Percentiles rank a stretch among this genome's conserved stretches.
These are phyloP conservation scores for Boletus rubroflammeus DNA, from an alignment of 768 basidiomycete species.

Conservation along the genomic window DNA sequence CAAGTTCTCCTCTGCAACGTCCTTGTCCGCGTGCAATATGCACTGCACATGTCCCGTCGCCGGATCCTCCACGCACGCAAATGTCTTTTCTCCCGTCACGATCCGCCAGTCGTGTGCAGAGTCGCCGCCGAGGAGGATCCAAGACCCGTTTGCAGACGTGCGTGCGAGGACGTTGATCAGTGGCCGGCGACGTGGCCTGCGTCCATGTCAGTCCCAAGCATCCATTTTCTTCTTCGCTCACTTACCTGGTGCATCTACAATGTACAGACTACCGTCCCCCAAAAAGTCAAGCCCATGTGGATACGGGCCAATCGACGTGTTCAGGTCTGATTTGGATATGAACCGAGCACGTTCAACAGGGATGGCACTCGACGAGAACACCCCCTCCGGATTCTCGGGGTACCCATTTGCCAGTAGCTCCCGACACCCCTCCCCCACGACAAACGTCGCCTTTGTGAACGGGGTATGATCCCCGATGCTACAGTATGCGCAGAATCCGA, in stretches of 20 bases:
- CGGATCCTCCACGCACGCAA: conserved; percentile 29
- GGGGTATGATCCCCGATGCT: conserved; percentile 43
- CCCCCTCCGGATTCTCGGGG: conserved; percentile 37
- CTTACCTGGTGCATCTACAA: conserved; percentile 50
- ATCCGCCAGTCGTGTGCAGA: conserved; percentile 54
- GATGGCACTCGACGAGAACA: conserved; percentile 34
- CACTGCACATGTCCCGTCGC: conserved; percentile 34
- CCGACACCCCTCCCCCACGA: conserved; percentile 43
- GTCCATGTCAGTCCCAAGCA: neutral
- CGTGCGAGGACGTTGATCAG: conserved; percentile 51
- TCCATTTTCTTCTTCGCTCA: neutral
- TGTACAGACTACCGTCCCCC: conserved; percentile 55
- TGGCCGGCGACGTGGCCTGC: conserved; percentile 52
- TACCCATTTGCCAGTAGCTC: conserved; percentile 38
- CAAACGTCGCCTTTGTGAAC: conserved; percentile 45
- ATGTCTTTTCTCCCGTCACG: conserved; percentile 41
- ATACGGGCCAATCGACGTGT: conserved; percentile 45
- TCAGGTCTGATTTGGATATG: conserved; percentile 33
- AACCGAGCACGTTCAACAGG: conserved; percentile 39
- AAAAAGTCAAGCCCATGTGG: conserved; percentile 50
- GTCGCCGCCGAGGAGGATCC: conserved; percentile 56
- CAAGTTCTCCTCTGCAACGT: conserved; percentile 41
- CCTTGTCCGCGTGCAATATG: conserved; percentile 40
- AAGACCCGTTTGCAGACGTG: conserved; percentile 48
- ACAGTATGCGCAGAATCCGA: neutral